Evolutionary conservation across 371 early-diverging fungal genomes (phyloP).

Genomic region (Apophysomyces ossiformis): DNA sequence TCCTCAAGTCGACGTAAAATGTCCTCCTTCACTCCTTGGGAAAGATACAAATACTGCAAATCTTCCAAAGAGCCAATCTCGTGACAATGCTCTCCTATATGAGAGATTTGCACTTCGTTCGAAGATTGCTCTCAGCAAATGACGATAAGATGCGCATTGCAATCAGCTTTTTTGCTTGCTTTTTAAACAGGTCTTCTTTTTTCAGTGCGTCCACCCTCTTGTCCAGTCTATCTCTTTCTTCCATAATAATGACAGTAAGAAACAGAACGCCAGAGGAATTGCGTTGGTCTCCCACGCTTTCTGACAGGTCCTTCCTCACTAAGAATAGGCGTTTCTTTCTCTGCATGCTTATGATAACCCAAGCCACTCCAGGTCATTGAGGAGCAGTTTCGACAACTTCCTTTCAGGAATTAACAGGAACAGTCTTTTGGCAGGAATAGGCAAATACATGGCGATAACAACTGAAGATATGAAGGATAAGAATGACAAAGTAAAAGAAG

Average conservation of each 20-base stretch:
- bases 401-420: too few species aligned
- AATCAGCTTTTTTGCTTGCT: neutral
- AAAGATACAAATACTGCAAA: slow-evolving; percentile 5
- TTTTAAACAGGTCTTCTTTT: neutral
- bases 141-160: slow-evolving; percentile 7
- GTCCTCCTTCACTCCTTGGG: neutral
- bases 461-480: too few species aligned
- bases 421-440: too few species aligned
- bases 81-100: neutral
- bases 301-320: too few species aligned
- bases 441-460: too few species aligned
- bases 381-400: too few species aligned
- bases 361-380: too few species aligned
- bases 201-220: neutral
- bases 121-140: neutral
- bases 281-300: too few species aligned
- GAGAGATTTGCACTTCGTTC: neutral
- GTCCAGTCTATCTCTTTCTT: neutral
- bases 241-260: neutral
- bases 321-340: too few species aligned
- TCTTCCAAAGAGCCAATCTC: slow-evolving; percentile 3
- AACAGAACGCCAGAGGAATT: neutral
- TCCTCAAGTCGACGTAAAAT: neutral
- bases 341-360: too few species aligned
- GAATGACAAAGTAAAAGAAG: too few species aligned